A percentile compares a stretch with the other conserved stretches of the same genome.
phyloP scores from a whole-genome alignment of 495 filamentous ascomycete species.

The Geopyxis carbonaria region DNA sequence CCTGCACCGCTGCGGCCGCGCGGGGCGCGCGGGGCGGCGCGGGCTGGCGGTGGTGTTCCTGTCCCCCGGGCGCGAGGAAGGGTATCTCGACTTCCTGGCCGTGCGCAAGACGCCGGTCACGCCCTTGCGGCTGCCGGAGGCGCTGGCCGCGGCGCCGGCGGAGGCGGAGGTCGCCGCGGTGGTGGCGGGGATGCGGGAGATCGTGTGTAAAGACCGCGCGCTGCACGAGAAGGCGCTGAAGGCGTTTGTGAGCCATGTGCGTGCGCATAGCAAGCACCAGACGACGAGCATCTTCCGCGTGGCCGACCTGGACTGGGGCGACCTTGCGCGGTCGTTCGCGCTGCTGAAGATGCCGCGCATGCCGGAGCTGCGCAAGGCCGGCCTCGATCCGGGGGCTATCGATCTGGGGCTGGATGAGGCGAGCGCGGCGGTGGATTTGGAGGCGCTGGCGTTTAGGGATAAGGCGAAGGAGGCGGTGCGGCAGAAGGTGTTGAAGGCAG shows the following conservation, averaged over 20 bases:
- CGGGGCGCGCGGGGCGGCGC: conserved; percentile 71
- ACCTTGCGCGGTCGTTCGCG: conserved; percentile 64
- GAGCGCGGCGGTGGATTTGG: conserved; percentile 43
- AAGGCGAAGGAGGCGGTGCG: conserved; percentile 58
- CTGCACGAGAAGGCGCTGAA: conserved; percentile 74
- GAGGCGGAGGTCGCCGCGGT: conserved; percentile 38
- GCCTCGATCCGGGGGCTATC: too few relatives aligned
- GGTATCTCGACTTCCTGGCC: conserved; percentile 74
- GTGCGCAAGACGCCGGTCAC: conserved; percentile 76
- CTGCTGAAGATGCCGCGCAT: conserved; percentile 79
- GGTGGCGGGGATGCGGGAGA: conserved; percentile 40
- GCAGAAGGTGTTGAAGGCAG: conserved; percentile 36
- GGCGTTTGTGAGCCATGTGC: conserved; percentile 84
- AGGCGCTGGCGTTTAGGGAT: conserved; percentile 55
- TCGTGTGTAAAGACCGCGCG: conserved; percentile 54
- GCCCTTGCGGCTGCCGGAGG: conserved; percentile 29
- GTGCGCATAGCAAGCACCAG: conserved; percentile 79
- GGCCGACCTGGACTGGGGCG: conserved; percentile 64
- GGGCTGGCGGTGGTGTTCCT: conserved; percentile 76
- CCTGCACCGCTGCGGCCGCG: conserved; percentile 84
- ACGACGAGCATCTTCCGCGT: conserved; percentile 81
- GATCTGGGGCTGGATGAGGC: conserved; percentile 57
- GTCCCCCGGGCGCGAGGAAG: conserved; percentile 65
- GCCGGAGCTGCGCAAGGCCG: conserved; percentile 60
- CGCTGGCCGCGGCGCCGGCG: conserved; percentile 28